A percentile compares a stretch with the other conserved stretches of the same genome.
Evolutionary conservation across 1,284 basidiomycete genomes (phyloP).

Genomic region (Ustilago hordei): DNA sequence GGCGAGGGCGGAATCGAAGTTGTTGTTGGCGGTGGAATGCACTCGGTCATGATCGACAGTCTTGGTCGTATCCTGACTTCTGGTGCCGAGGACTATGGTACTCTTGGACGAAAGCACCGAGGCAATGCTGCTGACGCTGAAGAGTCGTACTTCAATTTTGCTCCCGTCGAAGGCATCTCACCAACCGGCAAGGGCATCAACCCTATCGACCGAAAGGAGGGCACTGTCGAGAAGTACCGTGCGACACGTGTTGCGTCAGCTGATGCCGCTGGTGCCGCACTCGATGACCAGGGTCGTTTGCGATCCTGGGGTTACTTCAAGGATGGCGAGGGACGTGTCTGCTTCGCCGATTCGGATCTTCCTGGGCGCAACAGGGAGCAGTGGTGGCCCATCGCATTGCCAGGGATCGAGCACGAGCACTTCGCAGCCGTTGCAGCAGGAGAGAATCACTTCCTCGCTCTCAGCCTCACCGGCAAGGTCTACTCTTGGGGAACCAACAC

Average conservation of each 20-base stretch:
- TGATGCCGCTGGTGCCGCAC: conserved; percentile 84
- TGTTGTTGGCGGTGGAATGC: conserved; percentile 67
- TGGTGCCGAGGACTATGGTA: conserved; percentile 92
- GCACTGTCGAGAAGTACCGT: conserved; percentile 77
- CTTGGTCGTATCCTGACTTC: conserved; percentile 73
- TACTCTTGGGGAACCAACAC: conserved; percentile 85
- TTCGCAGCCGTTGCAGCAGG: conserved; percentile 83
- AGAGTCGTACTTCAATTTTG: conserved; percentile 81
- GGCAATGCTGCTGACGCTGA: conserved; percentile 82
- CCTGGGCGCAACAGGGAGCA: conserved; percentile 56
- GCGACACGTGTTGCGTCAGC: conserved; percentile 85
- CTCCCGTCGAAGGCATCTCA: conserved; percentile 77
- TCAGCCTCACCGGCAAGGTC: conserved; percentile 85
- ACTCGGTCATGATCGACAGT: conserved; percentile 64
- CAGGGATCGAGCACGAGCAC: conserved; percentile 72
- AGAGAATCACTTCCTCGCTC: conserved; percentile 85
- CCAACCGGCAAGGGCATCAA: conserved; percentile 51
- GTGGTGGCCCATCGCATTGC: conserved; percentile 68
- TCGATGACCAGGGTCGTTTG: conserved; percentile 81
- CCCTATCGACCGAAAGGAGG: conserved; percentile 78
- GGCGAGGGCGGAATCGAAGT: conserved; percentile 60
- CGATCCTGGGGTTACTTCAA: conserved; percentile 77
- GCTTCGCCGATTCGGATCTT: conserved; percentile 75
- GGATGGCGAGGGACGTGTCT: conserved; percentile 84
- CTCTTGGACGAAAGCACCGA: conserved; percentile 75